phyloP scores from a whole-genome alignment of 441 rosid genomes.

The Eruca vesicaria region DNA sequence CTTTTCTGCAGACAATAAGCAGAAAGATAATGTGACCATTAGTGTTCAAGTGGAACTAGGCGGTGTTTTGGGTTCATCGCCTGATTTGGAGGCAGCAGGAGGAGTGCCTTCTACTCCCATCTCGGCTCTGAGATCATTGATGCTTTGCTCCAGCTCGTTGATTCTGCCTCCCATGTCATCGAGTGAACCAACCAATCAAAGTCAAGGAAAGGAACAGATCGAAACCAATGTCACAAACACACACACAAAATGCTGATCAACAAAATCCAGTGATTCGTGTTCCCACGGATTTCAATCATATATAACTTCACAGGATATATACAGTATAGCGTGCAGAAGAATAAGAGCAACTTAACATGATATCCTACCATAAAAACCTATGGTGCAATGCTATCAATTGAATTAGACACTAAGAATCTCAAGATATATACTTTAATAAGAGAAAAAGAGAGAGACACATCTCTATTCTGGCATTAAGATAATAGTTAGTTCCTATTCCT shows the following conservation, averaged over 20 bases:
- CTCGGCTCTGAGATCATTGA: conserved; percentile 57
- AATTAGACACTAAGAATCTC: background rate
- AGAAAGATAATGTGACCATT: background rate
- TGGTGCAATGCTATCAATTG: background rate
- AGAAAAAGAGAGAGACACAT: background rate
- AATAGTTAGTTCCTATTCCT: background rate
- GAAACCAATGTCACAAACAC: background rate
- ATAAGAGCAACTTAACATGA: background rate
- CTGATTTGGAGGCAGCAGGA: conserved; percentile 46
- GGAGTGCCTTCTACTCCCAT: conserved; percentile 49
- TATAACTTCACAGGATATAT: background rate
- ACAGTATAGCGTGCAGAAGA: background rate
- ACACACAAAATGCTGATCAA: background rate
- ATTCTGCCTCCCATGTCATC: conserved; percentile 69
- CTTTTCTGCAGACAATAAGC: conserved; percentile 1
- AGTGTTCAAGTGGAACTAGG: conserved; percentile 36
- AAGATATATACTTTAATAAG: background rate
- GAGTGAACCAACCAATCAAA: conserved; percentile 36
- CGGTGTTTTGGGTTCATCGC: conserved; percentile 55
- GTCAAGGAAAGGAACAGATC: conserved; percentile 40
- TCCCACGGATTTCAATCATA: background rate
- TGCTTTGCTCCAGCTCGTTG: conserved; percentile 64
- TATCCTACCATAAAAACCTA: background rate
- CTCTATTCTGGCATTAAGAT: background rate
- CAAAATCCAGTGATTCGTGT: background rate